Conservation (phyloP, 352 stramenopile genomes). For the Pythium myriotylum region DNA sequence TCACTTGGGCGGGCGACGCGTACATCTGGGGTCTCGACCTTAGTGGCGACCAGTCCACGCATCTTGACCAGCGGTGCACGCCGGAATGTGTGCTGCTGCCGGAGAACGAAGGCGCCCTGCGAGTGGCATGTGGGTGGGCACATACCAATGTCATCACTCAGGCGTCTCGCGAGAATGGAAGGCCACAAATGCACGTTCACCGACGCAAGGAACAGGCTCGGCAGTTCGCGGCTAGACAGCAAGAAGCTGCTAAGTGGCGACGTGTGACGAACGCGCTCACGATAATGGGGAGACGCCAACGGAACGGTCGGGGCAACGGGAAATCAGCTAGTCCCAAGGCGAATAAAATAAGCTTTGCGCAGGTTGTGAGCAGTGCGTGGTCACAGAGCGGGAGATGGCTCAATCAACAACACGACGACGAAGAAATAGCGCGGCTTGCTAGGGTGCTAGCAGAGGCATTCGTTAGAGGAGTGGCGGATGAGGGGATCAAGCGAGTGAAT, state of each 20-base stretch:
- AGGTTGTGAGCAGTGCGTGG: conserved; percentile 18
- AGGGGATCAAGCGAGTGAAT: conserved; percentile 2
- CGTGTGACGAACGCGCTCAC: conserved; percentile 17
- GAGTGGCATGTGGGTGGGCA: conserved; percentile 65
- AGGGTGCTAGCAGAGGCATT: conserved; percentile 3
- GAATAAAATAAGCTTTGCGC: conserved; percentile 5
- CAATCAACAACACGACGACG: background rate
- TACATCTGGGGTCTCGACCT: conserved; percentile 73
- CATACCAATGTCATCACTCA: conserved; percentile 70
- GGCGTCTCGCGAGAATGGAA: conserved; percentile 1
- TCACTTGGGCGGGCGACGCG: conserved; percentile 44
- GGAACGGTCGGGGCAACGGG: conserved; percentile 7
- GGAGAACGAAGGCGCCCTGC: conserved; percentile 39
- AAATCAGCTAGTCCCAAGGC: conserved; percentile 10
- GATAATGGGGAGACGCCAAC: conserved; percentile 14
- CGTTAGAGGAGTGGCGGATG: background rate
- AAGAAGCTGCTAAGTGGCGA: conserved; percentile 26
- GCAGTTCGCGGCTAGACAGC: conserved; percentile 16
- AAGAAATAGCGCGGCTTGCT: conserved; percentile 1
- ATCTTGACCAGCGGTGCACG: conserved; percentile 39
- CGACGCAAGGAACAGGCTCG: conserved; percentile 20
- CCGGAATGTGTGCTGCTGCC: conserved; percentile 38
- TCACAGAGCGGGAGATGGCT: background rate
- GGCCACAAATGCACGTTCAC: conserved; percentile 8
- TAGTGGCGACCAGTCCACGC: conserved; percentile 36